Base-by-base conservation (phyloP, 768 basidiomycete genomes). In the Daedaleopsis nitida region DNA sequence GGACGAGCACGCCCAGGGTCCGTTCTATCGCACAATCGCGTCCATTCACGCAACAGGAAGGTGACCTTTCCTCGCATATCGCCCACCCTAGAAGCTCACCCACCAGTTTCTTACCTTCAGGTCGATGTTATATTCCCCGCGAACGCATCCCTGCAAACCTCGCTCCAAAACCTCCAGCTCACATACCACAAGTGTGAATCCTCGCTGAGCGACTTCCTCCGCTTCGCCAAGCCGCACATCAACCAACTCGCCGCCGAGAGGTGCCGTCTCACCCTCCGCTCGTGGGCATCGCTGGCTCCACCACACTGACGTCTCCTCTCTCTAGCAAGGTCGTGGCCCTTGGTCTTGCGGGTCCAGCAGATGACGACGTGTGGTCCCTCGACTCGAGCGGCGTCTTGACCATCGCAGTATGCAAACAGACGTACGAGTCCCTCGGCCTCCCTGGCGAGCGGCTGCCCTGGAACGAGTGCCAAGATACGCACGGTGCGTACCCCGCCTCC, bases 361-460 rank as follows among this genome's bases (percentile, higher is more conserved):
- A 69, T 6, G 82, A 85, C 34, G 87, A 89, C 61, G 78, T 78
- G 2, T 92, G 91, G 90, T 88, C 86, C 66, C 76, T 90, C 58
- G 88, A 91, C 66, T 76, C 80, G 2, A 81, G 86, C 17, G 85
- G 86, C 4, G 65, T 85, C 48, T 71, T 91, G 60, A 85, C 85
- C 0, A 69, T 90, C 19, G 82, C 76, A 24, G 77, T 86, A 7
- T 77, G 77, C 44, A 86, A 85, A 69, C 74, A 76, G 17, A 83
- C 83, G 0, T 89, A 90, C 68, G 81, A 88, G 64, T 72, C 73
- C 8, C 77, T 90, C 8, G 88, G 89, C 1, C 66, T 90, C 16
- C 76, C 83, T 0, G 89, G 91, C 5, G 72, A 74, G 59, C 78
- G 75, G 27, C 59, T 87, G 47, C 81, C 84, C 0, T 87, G 71